Evolutionary conservation across 192 early-diverging fungal genomes (phyloP).

Genomic region (Coemansia sp.): DNA sequence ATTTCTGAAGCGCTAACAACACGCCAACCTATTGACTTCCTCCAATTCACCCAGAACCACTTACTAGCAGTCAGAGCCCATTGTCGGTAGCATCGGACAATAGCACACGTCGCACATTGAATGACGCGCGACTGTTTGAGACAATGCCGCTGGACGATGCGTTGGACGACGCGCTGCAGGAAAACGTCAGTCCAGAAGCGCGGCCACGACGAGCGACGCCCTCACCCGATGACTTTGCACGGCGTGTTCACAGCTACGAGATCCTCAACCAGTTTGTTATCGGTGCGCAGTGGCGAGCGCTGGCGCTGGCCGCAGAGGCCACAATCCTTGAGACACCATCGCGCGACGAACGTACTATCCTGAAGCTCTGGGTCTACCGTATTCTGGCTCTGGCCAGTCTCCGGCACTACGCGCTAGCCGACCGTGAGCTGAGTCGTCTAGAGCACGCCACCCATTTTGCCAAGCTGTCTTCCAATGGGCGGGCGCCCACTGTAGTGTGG

Average conservation of each 20-base stretch:
- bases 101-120: constrained; percentile 13
- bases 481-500: constrained; percentile 17
- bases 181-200: constrained; percentile 16
- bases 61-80: constrained; percentile 7
- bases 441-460: constrained; percentile 9
- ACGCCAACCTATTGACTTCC: no score
- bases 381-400: constrained; percentile 19
- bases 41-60: no score
- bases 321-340: constrained; percentile 17
- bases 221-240: constrained; percentile 12
- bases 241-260: constrained; percentile 27
- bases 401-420: constrained; percentile 7
- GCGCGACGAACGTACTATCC: neutral
- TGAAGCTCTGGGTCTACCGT: constrained; percentile 43
- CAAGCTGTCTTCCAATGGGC: neutral
- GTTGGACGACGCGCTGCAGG: constrained; percentile 29
- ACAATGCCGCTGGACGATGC: constrained; percentile 24
- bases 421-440: constrained; percentile 22
- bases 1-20: neutral
- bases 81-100: neutral
- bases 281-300: constrained; percentile 38
- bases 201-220: constrained; percentile 39
- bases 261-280: constrained; percentile 36
- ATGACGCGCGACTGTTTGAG: constrained; percentile 36
- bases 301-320: constrained; percentile 35